Evolutionary conservation across 441 rosid species (phyloP).

Genomic region (Populus trichocarpa): DNA sequence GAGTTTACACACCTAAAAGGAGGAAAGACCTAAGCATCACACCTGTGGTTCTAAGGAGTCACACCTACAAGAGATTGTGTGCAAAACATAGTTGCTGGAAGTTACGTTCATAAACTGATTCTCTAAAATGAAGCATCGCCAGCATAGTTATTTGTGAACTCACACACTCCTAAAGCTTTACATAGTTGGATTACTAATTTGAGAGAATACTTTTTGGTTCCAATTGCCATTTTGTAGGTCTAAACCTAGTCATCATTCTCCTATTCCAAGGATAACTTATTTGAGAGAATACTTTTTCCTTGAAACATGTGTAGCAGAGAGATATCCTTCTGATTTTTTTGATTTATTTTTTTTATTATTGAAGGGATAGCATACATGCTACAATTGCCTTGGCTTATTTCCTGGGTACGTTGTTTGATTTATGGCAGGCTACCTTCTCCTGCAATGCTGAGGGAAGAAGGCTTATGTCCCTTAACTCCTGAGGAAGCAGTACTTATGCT

Average conservation of each 20-base stretch:
- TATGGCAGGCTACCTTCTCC: conserved; percentile 76
- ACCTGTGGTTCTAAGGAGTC: not conserved
- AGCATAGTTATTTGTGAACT: not conserved
- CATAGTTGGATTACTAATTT: not conserved
- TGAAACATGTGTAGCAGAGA: not conserved
- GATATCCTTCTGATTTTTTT: not conserved
- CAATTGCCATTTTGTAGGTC: too few species aligned
- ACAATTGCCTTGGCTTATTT: not conserved
- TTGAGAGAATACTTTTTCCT: not conserved
- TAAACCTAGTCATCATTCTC: not conserved
- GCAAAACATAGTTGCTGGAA: not conserved
- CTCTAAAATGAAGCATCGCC: not conserved
- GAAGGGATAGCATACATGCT: not conserved
- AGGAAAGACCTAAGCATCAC: not conserved
- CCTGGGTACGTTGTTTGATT: conserved; percentile 5
- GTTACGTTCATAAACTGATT: not conserved
- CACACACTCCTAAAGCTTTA: not conserved
- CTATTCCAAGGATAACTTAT: not conserved
- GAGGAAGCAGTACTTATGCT: conserved; percentile 96
- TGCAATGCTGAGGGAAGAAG: conserved; percentile 66
- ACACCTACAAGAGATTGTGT: not conserved
- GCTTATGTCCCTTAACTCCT: conserved; percentile 89
- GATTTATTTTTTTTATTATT: not conserved
- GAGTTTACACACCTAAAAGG: not conserved
- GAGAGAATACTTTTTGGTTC: too few species aligned